Evolutionary conservation across 2,329 filamentous ascomycete species (phyloP).

Genomic region (Teratosphaeria pseudoeucalypti): DNA sequence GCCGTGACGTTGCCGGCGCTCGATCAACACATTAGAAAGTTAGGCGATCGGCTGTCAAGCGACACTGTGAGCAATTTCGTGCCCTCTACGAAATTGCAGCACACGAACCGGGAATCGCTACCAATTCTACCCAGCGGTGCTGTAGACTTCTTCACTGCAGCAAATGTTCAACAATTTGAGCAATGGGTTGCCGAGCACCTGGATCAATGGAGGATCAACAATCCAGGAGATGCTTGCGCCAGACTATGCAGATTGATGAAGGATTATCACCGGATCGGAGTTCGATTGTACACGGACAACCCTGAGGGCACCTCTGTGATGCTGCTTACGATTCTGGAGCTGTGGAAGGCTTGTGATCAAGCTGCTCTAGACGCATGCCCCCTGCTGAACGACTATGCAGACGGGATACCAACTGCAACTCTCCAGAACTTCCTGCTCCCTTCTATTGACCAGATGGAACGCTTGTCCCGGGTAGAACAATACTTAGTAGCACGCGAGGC

Average conservation of each 20-base stretch:
- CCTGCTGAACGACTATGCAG: constrained; percentile 42
- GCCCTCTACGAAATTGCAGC: constrained; percentile 5
- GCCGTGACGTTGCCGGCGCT: constrained; percentile 7
- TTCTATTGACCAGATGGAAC: constrained; percentile 36
- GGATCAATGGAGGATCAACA: constrained; percentile 5
- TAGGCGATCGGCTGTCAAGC: constrained; percentile 1
- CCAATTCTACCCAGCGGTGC: constrained; percentile 5
- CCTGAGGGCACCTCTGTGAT: constrained; percentile 42
- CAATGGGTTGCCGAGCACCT: constrained; percentile 11
- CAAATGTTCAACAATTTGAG: constrained; percentile 13
- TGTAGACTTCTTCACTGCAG: constrained; percentile 1
- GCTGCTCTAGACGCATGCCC: constrained; percentile 34
- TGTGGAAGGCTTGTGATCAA: constrained; percentile 50
- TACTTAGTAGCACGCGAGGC: constrained; percentile 36
- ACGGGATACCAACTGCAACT: constrained; percentile 39
- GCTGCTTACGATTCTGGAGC: constrained; percentile 45
- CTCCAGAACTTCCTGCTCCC: constrained; percentile 48
- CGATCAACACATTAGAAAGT: constrained; percentile 8
- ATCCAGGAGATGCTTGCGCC: constrained; percentile 2
- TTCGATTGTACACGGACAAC: constrained; percentile 32
- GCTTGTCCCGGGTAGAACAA: constrained; percentile 40
- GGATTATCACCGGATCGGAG: constrained; percentile 11
- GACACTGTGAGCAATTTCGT: constrained; percentile 1
- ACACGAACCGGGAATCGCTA: background rate
- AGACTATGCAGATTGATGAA: constrained; percentile 6